Evolutionary conservation across 352 stramenopile species (phyloP).

Genomic region (Blastocystis hominis): DNA sequence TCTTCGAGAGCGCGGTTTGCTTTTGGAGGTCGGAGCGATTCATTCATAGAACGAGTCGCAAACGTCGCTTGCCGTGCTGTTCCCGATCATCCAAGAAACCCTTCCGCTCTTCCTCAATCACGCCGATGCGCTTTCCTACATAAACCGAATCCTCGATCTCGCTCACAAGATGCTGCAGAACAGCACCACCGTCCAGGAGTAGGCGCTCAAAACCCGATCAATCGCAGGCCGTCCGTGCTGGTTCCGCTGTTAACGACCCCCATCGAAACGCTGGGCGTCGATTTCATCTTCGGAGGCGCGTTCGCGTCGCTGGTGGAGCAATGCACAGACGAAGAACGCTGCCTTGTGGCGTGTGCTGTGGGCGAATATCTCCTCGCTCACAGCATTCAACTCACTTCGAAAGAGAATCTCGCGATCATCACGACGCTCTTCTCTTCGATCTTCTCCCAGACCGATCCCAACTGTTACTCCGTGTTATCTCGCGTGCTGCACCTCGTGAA

Average conservation of each 20-base stretch:
- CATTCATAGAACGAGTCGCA: background rate
- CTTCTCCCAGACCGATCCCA: slow-evolving; percentile 41
- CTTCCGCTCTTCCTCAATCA: slow-evolving; percentile 60
- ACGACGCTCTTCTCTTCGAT: slow-evolving; percentile 70
- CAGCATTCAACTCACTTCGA: background rate
- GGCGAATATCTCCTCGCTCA: background rate
- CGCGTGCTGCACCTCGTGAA: slow-evolving; percentile 20
- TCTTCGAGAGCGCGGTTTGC: background rate
- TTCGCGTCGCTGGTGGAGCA: background rate
- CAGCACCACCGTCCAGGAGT: slow-evolving; percentile 64
- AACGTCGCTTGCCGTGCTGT: slow-evolving; percentile 57
- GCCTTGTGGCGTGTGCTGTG: background rate
- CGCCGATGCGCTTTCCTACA: background rate
- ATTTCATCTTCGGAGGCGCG: background rate
- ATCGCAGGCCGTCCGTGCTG: too few species aligned
- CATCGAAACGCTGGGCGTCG: background rate
- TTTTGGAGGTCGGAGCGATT: background rate
- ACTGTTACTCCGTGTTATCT: background rate
- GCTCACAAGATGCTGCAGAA: too few species aligned
- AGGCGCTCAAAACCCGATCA: too few species aligned
- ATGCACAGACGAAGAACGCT: background rate
- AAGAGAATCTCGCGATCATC: slow-evolving; percentile 61
- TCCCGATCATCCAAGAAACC: slow-evolving; percentile 66
- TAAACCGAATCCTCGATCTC: background rate
- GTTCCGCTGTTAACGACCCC: background rate